Evolutionary conservation across 1,284 basidiomycete genomes (phyloP).

Genomic region (Irpex rosettiformis): DNA sequence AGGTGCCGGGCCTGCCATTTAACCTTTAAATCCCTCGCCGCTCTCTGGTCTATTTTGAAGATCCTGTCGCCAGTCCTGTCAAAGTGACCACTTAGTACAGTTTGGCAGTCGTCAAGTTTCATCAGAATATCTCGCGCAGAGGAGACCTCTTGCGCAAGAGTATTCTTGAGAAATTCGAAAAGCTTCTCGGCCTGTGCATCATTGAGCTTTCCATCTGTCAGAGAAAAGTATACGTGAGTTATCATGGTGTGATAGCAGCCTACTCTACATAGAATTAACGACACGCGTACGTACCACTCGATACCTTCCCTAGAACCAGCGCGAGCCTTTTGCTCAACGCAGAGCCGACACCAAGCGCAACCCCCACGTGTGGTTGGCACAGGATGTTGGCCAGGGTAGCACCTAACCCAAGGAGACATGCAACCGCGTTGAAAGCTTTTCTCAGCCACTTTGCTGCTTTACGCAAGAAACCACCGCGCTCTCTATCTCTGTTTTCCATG

Average conservation of each 20-base stretch:
- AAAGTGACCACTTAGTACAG: not conserved
- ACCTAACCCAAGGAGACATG: not conserved
- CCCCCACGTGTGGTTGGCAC: not conserved
- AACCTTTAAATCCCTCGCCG: too few species aligned
- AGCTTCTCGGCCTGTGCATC: not conserved
- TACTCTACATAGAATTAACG: not conserved
- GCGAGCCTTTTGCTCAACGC: not conserved
- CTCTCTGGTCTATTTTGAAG: too few species aligned
- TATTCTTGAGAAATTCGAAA: not conserved
- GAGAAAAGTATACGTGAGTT: not conserved
- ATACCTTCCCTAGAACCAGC: not conserved
- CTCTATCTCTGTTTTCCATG: not conserved
- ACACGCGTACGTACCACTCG: too few species aligned
- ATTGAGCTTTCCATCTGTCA: not conserved
- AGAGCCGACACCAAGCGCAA: not conserved
- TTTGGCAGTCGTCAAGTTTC: not conserved
- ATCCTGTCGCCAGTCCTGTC: not conserved
- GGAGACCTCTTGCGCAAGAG: not conserved
- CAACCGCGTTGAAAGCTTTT: not conserved
- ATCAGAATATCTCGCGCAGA: not conserved
- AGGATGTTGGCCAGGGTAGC: not conserved
- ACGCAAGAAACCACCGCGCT: not conserved
- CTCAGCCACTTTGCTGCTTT: not conserved
- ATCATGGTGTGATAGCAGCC: not conserved
- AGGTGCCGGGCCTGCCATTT: too few species aligned